Conservation (phyloP, 2,329 filamentous ascomycete species). For the Hawksworthiomyces lignivorus region DNA sequence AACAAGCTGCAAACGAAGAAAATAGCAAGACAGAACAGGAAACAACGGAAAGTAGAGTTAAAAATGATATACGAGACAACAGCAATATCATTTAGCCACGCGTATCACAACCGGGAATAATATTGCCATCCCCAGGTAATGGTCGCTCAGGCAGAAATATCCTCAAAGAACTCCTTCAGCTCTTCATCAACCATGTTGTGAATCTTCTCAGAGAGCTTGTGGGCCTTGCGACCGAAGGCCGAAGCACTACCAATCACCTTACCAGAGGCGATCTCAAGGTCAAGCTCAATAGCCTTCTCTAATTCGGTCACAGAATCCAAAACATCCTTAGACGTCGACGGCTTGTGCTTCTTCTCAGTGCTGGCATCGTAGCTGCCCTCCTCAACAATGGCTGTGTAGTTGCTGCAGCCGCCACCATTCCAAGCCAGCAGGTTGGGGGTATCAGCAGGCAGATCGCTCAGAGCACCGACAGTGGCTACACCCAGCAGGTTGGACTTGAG, state of each 20-base stretch:
- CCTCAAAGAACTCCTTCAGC: conserved; percentile 51
- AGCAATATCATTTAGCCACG: too few species aligned
- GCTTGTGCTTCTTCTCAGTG: conserved; percentile 21
- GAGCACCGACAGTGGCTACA: conserved; percentile 69
- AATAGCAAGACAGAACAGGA: conserved; percentile 2
- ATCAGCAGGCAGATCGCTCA: conserved; percentile 73
- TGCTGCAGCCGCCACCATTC: conserved; percentile 93
- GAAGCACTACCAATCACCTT: conserved; percentile 49
- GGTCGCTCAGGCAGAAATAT: conserved; percentile 32
- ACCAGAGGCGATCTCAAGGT: conserved; percentile 52
- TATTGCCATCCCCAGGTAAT: too few species aligned
- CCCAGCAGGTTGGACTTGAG: conserved; percentile 83
- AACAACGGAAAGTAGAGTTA: conserved; percentile 4
- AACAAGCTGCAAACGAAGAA: neutral
- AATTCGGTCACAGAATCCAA: conserved; percentile 47
- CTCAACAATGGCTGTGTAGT: conserved; percentile 78
- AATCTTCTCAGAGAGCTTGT: conserved; percentile 57
- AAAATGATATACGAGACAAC: conserved; percentile 9
- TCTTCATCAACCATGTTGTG: conserved; percentile 55
- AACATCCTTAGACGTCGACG: conserved; percentile 27
- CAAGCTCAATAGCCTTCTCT: conserved; percentile 51
- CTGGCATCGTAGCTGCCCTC: conserved; percentile 57
- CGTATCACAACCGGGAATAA: too few species aligned
- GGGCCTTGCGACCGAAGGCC: conserved; percentile 46
- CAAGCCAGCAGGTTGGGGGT: conserved; percentile 95